Conservation (phyloP, 257 asterid species). For the Primulina eburnea region DNA sequence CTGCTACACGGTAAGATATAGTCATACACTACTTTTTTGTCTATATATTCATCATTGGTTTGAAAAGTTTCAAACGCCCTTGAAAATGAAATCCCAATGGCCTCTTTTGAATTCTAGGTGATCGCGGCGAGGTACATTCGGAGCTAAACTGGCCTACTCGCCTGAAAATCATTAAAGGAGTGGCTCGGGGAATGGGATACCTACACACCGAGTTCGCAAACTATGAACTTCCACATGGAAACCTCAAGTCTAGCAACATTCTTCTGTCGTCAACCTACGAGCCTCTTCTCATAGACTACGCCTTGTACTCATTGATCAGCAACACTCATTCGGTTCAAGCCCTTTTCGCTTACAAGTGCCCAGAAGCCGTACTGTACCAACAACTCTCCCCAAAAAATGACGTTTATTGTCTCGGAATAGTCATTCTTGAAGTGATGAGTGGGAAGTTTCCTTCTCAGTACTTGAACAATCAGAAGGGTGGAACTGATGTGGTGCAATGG, state of each 20-base stretch:
- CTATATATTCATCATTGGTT: not conserved
- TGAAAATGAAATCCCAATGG: not conserved
- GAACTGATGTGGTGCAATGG: conserved; percentile 80
- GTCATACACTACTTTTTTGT: not conserved
- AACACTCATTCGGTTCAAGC: conserved; percentile 51
- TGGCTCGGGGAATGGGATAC: conserved; percentile 73
- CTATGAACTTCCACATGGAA: conserved; percentile 78
- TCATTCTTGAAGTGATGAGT: conserved; percentile 66
- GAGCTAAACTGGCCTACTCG: conserved; percentile 68
- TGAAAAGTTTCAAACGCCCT: not conserved
- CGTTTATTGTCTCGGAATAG: conserved; percentile 73
- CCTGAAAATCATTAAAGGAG: conserved; percentile 70
- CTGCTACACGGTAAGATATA: conserved; percentile 63
- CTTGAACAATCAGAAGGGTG: conserved; percentile 70
- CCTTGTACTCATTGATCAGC: conserved; percentile 55
- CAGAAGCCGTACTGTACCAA: conserved; percentile 59
- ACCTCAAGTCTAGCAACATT: conserved; percentile 88
- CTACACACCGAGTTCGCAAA: conserved; percentile 67
- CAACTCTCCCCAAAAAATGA: conserved; percentile 71
- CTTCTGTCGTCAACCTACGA: conserved; percentile 51
- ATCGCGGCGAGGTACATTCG: conserved; percentile 60
- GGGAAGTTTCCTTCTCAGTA: conserved; percentile 90
- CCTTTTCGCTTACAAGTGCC: conserved; percentile 45
- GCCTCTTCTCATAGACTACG: conserved; percentile 80
- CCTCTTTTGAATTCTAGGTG: conserved; percentile 48